phyloP scores from a whole-genome alignment of 2,329 filamentous ascomycete genomes.

The Stagonosporopsis cucurbitacearum region DNA sequence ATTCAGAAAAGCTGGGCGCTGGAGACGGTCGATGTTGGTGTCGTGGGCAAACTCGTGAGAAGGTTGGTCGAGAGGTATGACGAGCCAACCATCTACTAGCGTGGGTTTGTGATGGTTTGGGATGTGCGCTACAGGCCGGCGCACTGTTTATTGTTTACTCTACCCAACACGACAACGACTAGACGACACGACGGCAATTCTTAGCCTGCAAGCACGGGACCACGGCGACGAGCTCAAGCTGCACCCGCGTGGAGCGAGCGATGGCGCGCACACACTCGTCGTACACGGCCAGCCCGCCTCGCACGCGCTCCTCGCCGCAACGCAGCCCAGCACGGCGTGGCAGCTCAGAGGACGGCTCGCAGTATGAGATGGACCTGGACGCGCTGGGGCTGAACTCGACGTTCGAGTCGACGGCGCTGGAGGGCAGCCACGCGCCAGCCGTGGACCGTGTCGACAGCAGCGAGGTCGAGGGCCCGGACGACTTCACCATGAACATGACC shows the following conservation, averaged over 20 bases:
- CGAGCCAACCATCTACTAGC: neutral
- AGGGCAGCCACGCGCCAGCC: constrained; percentile 35
- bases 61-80: neutral
- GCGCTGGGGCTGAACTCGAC: constrained; percentile 47
- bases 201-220: neutral
- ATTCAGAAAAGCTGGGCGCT: no score
- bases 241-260: constrained; percentile 19
- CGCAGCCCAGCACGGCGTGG: constrained; percentile 37
- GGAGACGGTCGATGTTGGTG: neutral
- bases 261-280: constrained; percentile 46
- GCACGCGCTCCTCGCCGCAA: constrained; percentile 33
- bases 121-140: no score
- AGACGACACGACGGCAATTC: constrained; percentile 5
- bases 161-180: no score
- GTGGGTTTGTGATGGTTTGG: neutral
- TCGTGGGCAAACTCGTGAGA: neutral
- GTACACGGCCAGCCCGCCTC: constrained; percentile 44
- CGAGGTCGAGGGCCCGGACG: constrained; percentile 51
- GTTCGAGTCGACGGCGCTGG: constrained; percentile 42
- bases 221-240: neutral
- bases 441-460: constrained; percentile 49
- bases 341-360: constrained; percentile 42
- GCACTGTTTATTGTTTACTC: constrained; percentile 1
- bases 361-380: constrained; percentile 50
- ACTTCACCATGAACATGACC: constrained; percentile 54